Base-by-base conservation (phyloP, 2,329 filamentous ascomycete species). In the Annulohypoxylon truncatum region DNA sequence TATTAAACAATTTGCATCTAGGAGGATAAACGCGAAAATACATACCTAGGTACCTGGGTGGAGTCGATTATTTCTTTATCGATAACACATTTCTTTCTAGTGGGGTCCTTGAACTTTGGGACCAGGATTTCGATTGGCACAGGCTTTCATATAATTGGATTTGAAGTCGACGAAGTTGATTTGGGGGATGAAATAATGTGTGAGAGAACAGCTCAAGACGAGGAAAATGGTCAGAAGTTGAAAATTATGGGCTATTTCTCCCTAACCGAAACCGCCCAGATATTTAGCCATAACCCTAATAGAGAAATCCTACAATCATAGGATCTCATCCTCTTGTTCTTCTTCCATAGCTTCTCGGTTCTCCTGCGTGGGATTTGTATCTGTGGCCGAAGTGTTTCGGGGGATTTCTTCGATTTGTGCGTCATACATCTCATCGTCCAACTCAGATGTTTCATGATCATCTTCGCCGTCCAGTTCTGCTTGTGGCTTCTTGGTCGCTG, bases 371-470 rank as follows among this genome's bases (percentile, higher is more conserved):
- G 64, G 53, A 35, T 42, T 58, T 8, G 57, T 33, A 2, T 62
- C 35, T 31, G 46, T 40, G 6, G 47, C 46, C 28, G 46, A 35
- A 13, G 53, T 13, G 8, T 9, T 61, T 40, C 68, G 50, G 5
- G 15, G 28, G 9, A 18, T 33, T 18, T 65, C 64, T 6, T 70
- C 65, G 12, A 50, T 52, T n/a, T 69, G 66, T 5, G 58, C 67
- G 20, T 71, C 71, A 24, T 60, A 68, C 74, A 76, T 76, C 44
- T 68, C 64, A n/a, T 73, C 66, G 15, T 73, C 71, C 3, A 69
- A 55, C 12, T 75, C 71, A 6, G 68, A 72, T 7, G 57, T 64
- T 13, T 69, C 72, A 9, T 71, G 57, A 2, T 69, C 66, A 13
- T 68, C 69, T 6, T 68, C 56, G 3, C 35, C 60, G 9, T 62